Evolutionary conservation across 73 alveolate species (phyloP), one percentile per base, ranked within the genome.

Genomic region (Paramecium sexaurelia): DNA sequence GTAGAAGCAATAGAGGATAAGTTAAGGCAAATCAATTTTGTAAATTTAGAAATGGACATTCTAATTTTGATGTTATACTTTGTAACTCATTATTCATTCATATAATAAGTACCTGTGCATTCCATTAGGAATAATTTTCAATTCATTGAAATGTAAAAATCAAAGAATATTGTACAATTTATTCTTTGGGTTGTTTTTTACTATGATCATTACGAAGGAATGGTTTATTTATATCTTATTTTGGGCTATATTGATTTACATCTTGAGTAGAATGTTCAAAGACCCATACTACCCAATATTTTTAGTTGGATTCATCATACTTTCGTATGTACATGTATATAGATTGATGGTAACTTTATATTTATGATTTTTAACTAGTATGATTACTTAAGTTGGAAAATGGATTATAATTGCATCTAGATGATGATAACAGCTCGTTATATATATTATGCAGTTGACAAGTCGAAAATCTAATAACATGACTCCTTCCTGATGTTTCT

Each of bases 351-450:
- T 61, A 61, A 61, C 2, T 1, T 2, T 56, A 24, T 24, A 19
- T 19, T 2, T 24, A 10, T 56, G n/a, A 56, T 19, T 56, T 56
- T 19, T 24, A 56, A 3, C 3, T 24, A 56, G 89, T 75, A 75
- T 17, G 89, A 75, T 36, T 75, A 75, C 45, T 41, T 75, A 10
- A 26, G 41, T 22, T 75, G 69, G 89, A 75, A 39, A 37, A 39
- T 75, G 66, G 89, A 75, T 39, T 75, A 39, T 36, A 75, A 75
- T 75, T 19, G 39, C 24, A 75, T 75, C 39, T 24, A 75, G 9
- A 75, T 75, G 89, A 75, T 75, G 89, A 33, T 75, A 26, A 75
- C 89, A 5, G 36, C 71, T 75, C 66, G 89, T 26, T 75, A 75
- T 22, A 39, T 75, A 6, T 75, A 75, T 19, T 75, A 75, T 22